Evolutionary conservation across 305 asterid species (phyloP).

Genomic region (Fraxinus angustifolia): DNA sequence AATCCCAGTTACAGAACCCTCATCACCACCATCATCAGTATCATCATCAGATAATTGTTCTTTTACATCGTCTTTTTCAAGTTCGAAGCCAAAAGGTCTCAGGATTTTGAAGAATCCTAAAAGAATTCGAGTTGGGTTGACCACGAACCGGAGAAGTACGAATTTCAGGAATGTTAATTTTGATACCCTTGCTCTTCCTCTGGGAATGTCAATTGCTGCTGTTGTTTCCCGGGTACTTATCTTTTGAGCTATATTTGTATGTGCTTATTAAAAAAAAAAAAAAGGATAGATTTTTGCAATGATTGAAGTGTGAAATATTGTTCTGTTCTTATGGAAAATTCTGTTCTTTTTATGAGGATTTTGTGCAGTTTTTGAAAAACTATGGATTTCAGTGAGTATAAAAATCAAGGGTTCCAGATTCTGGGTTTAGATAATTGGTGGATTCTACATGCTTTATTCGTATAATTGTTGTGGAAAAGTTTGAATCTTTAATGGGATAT

Average conservation of each 20-base stretch:
- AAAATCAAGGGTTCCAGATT: background rate
- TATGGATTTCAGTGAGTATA: background rate
- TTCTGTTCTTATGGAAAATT: background rate
- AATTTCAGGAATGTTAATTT: slow-evolving; percentile 40
- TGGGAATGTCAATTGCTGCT: slow-evolving; percentile 89
- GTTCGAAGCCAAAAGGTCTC: slow-evolving; percentile 39
- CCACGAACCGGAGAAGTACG: slow-evolving; percentile 25
- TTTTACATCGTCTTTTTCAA: slow-evolving; percentile 27
- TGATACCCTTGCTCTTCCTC: slow-evolving; percentile 73
- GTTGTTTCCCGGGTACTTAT: slow-evolving; percentile 64
- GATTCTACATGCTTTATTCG: background rate
- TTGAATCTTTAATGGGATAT: slow-evolving; percentile 15
- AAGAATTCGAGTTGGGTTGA: slow-evolving; percentile 39
- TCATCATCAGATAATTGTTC: slow-evolving; percentile 32
- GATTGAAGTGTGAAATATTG: background rate
- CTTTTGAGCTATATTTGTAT: too few relatives aligned
- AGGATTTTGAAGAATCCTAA: slow-evolving; percentile 46
- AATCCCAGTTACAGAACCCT: slow-evolving; percentile 27
- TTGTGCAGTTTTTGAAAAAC: background rate
- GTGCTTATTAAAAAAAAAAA: background rate
- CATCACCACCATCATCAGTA: slow-evolving; percentile 42
- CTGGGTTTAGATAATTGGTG: background rate
- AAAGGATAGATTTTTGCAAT: background rate
- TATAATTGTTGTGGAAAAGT: background rate
- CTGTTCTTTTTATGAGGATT: background rate